A percentile compares a stretch with the other conserved stretches of the same genome.
Evolutionary conservation across 306 rosid species (phyloP).

Genomic region (Cucumis cinereus): DNA sequence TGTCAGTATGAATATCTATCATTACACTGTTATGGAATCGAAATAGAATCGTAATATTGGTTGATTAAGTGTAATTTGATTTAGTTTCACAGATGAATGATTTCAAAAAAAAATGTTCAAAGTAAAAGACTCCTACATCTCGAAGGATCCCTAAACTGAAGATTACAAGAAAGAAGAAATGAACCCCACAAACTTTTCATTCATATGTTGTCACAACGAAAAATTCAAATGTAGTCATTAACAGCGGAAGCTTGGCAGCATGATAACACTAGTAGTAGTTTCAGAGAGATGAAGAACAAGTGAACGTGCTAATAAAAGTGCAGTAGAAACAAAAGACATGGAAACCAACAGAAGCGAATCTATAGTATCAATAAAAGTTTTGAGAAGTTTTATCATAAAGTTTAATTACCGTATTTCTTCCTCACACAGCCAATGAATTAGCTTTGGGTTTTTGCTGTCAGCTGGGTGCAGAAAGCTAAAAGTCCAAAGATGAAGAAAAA

Average conservation of each 20-base stretch:
- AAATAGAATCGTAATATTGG: too few relatives aligned
- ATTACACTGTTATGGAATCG: too few relatives aligned
- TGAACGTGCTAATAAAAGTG: background rate
- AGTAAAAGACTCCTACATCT: background rate
- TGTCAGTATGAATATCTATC: too few relatives aligned
- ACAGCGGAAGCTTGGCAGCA: background rate
- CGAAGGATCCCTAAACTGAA: background rate
- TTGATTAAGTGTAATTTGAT: too few relatives aligned
- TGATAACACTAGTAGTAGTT: background rate
- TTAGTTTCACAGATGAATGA: too few relatives aligned
- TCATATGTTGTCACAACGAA: background rate
- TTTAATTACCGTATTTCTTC: slow-evolving; percentile 77
- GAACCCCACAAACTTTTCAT: background rate
- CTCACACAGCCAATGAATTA: slow-evolving; percentile 76
- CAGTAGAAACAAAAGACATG: background rate
- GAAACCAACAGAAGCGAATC: background rate
- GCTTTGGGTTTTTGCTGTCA: slow-evolving; percentile 70
- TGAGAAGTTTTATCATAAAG: slow-evolving; percentile 1
- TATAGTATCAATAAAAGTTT: background rate
- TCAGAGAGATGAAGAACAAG: background rate
- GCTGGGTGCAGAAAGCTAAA: slow-evolving; percentile 91
- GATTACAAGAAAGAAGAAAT: background rate
- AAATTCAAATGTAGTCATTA: background rate
- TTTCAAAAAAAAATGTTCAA: background rate
- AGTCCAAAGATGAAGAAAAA: background rate